Evolutionary conservation across 2,329 filamentous ascomycete species (phyloP), one percentile per base, ranked within the genome.

Genomic region (Xylaria hypoxylon): DNA sequence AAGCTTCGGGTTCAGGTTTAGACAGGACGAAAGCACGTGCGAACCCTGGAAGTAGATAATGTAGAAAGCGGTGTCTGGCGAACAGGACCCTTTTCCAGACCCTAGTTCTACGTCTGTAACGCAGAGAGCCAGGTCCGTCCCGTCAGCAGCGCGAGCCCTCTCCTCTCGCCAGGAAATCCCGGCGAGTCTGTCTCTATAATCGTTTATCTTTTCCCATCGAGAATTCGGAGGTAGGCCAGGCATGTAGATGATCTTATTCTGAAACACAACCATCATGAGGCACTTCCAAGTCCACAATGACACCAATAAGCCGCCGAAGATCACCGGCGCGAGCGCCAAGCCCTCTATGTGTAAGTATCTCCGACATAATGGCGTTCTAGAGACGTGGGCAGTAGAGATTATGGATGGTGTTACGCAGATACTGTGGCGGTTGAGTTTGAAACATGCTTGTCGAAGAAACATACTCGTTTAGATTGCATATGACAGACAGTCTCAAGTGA

Each of bases 191-290:
- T 77, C 76, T 28, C 81, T 80, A 74, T 92, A 93, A 71, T 91
- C 87, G 2, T 81, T 79, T 42, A 94, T 89, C 63, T 80, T 88
- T 79, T 94, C 90, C 26, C 85, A 83, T 17, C 91, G 85, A 0
- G 91, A 84, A 73, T 90, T 90, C 2, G 91, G 91, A 19, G 91
- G 91, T 57, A 94, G 79, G 51, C 90, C 90, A 0, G 92, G 90
- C 81, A 93, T 93, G 79, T 94, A 94, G 65, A 94, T 91, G 75
- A 94, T 92, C 75, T 90, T 90, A 74, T 94, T 92, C 79, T 94
- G 92, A 75, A 94, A 91, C 4, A 91, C 71, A 31, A 95, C 83
- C 80, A 94, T 87, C 88, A 93, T 92, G 59, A 88, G 78, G 74
- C 91, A 93, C 75, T 90, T 89, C 83, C 86, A 88, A 1, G 79